Evolutionary conservation across 192 early-diverging fungal genomes (phyloP).

Genomic region (Bifiguratus adelaidae): DNA sequence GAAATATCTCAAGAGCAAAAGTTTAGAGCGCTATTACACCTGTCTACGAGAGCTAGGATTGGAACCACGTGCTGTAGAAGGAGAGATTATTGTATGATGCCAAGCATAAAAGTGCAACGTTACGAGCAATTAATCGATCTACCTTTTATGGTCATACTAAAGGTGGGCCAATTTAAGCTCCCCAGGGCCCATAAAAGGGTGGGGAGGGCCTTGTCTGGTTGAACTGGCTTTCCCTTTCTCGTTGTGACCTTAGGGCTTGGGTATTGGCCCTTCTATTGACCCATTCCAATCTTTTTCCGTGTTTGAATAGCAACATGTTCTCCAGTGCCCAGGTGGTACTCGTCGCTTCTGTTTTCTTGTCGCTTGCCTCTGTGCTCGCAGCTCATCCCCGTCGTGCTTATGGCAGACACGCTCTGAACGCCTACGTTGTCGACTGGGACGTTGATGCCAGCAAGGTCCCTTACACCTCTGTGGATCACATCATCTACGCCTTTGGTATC

Average conservation of each 20-base stretch:
- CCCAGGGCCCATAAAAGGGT: too few species aligned
- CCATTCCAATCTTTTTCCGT: too few species aligned
- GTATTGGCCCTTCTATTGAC: too few species aligned
- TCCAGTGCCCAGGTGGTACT: too few species aligned
- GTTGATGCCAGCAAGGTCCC: slow-evolving; percentile 16
- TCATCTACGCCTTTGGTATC: slow-evolving; percentile 47
- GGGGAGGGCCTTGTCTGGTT: too few species aligned
- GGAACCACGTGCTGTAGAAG: slow-evolving; percentile 50
- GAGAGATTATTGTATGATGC: slow-evolving; percentile 49
- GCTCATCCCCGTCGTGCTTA: neutral
- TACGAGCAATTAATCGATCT: too few species aligned
- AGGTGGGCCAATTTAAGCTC: too few species aligned
- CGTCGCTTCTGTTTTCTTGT: too few species aligned
- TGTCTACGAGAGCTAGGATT: slow-evolving; percentile 64
- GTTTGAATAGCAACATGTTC: too few species aligned
- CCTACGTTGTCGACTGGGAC: slow-evolving; percentile 2
- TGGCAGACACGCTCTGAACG: neutral
- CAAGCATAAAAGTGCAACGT: neutral
- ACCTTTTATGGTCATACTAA: too few species aligned
- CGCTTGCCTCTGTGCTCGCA: neutral
- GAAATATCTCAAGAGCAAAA: slow-evolving; percentile 75
- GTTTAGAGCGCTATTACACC: slow-evolving; percentile 52
- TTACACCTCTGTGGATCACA: slow-evolving; percentile 37
- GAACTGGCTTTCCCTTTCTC: too few species aligned
- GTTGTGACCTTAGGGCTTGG: too few species aligned